Evolutionary conservation across 192 early-diverging fungal species (phyloP).

Genomic region (Mortierella claussenii): DNA sequence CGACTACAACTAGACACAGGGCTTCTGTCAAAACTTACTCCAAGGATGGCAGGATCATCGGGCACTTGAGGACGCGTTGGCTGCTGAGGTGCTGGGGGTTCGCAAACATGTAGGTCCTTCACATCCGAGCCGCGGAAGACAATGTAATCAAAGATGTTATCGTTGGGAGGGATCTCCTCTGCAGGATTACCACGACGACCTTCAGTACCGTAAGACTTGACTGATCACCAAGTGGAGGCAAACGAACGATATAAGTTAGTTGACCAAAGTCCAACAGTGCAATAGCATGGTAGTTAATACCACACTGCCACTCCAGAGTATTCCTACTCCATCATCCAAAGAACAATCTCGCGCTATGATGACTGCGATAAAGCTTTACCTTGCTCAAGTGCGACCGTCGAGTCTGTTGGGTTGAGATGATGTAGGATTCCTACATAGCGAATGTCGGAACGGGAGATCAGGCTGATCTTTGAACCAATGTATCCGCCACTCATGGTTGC

Average conservation of each 20-base stretch:
- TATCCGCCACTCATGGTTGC: constrained; percentile 57
- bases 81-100: constrained; percentile 64
- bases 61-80: constrained; percentile 69
- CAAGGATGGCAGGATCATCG: constrained; percentile 87
- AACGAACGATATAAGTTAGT: too few species aligned
- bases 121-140: constrained; percentile 96
- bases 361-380: too few species aligned
- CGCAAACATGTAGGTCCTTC: constrained; percentile 80
- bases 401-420: constrained; percentile 85
- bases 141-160: constrained; percentile 91
- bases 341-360: too few species aligned
- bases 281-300: too few species aligned
- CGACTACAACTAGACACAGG: neutral
- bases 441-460: constrained; percentile 90
- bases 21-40: constrained; percentile 50
- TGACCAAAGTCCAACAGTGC: too few species aligned
- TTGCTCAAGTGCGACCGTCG: constrained; percentile 90
- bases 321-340: too few species aligned
- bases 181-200: constrained; percentile 79
- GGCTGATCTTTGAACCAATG: constrained; percentile 71
- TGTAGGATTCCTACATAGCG: constrained; percentile 92
- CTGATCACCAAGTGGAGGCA: too few species aligned
- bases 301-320: too few species aligned
- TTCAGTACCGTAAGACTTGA: constrained; percentile 96
- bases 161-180: constrained; percentile 89